These are phyloP conservation scores for Venturia aucupariae DNA, from an alignment of 2,329 filamentous ascomycete species.

Conservation along the genomic window DNA sequence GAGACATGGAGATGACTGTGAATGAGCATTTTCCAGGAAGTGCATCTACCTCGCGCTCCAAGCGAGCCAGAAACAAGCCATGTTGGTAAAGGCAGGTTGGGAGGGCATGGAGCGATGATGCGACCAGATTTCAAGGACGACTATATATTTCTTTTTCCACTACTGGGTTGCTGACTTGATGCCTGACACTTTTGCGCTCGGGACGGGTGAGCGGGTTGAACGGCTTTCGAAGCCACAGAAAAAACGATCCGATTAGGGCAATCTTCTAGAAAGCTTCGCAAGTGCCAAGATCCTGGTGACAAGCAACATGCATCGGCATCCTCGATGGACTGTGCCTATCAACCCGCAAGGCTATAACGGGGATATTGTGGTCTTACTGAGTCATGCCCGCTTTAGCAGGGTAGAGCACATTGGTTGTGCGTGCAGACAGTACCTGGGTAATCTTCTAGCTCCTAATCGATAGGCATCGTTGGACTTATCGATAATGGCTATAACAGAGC, in stretches of 20 bases:
- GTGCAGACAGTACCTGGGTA: no score
- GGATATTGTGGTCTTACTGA: no score
- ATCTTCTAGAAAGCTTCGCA: background rate
- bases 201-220: constrained; percentile 5
- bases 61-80: background rate
- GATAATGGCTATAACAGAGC: no score
- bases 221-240: background rate
- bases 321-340: background rate
- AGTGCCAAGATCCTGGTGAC: background rate
- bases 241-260: background rate
- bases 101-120: background rate
- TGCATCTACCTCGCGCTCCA: background rate
- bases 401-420: no score
- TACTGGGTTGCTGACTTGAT: background rate
- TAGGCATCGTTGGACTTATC: no score
- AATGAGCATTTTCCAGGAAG: no score
- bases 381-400: no score
- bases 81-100: background rate
- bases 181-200: background rate
- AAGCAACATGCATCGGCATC: no score
- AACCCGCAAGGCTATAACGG: background rate
- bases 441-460: no score
- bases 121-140: background rate
- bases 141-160: background rate
- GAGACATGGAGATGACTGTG: background rate